Base-by-base conservation (phyloP, 352 stramenopile genomes). In the Pythium phragmiticola region DNA sequence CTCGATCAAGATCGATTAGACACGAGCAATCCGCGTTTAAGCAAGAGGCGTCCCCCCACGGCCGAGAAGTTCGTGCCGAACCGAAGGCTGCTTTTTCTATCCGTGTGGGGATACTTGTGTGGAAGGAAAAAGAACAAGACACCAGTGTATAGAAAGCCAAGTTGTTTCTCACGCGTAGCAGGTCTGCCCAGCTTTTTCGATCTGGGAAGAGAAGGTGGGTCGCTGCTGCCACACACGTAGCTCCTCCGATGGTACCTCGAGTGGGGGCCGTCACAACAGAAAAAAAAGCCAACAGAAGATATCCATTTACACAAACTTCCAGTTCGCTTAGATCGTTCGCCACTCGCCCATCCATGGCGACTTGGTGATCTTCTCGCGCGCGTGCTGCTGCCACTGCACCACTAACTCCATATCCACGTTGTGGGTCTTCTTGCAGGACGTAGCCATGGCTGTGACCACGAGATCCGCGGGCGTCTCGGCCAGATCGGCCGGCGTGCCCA, bases 1-100 rank as follows among this genome's bases (percentile, higher is more conserved):
- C 52, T 96, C 91, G 64, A 92, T 98, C 75, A 97, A 97, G 79
- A 95, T 97, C 52, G 92, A 98, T 69, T 97, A 96, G 57, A 74
- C 53, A 43, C 4, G n/a, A 28, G 19, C 19, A 19, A 50, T 13
- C 34, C 30, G 26, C 37, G 28, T 60, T 48, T 66, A 13, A 36
- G 23, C 39, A 36, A 41, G 9, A 8, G 47, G 45, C 14, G 30
- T 13, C 47, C 45, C n/a, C 17, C 13, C 53, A 49, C 54, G 16
- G 57, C 16, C 9, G 7, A 42, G 34, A 37, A 43, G 54, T 4
- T n/a, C 14, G 2, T 21, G 26, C 58, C 36, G 49, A 65, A 47
- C 12, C 26, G 58, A 65, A 65, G 58, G 56, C 30, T 7, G 34
- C 34, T 45, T 36, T 30, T 30, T 30, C 45, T 26, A 8, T 19